These are phyloP conservation scores for Cordyceps pruinosa DNA, from an alignment of 2,329 filamentous ascomycete species.

Conservation along the genomic window DNA sequence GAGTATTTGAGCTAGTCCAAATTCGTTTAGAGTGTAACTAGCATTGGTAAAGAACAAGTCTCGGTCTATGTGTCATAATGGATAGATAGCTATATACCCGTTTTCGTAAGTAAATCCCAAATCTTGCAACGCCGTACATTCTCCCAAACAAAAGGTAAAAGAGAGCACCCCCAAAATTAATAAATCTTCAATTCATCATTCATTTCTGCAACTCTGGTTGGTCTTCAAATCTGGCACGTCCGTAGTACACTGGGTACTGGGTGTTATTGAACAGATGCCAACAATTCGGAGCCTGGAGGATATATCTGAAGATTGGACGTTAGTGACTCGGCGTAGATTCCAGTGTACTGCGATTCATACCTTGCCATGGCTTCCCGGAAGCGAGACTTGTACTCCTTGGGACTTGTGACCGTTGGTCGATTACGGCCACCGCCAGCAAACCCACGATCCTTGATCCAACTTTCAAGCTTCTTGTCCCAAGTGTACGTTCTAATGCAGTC, in stretches of 20 bases:
- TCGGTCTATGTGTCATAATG: conserved; percentile 2
- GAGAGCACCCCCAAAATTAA: background rate
- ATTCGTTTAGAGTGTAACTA: background rate
- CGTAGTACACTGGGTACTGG: conserved; percentile 30
- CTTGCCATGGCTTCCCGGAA: conserved; percentile 96
- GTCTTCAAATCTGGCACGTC: conserved; percentile 34
- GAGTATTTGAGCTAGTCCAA: too few species aligned
- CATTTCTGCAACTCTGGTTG: conserved; percentile 20
- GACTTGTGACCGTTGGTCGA: conserved; percentile 89
- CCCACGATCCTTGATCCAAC: conserved; percentile 96
- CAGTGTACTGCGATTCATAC: conserved; percentile 42
- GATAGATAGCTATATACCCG: background rate
- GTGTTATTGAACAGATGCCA: conserved; percentile 61
- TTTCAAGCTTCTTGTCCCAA: conserved; percentile 99
- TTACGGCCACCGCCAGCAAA: conserved; percentile 71
- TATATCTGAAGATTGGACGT: conserved; percentile 45
- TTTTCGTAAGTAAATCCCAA: background rate
- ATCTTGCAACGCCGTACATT: conserved; percentile 7
- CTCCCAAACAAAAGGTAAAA: background rate
- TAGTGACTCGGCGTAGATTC: background rate
- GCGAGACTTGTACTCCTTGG: conserved; percentile 93
- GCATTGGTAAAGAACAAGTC: background rate
- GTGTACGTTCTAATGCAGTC: conserved; percentile 98
- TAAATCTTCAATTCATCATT: background rate
- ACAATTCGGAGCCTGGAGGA: conserved; percentile 66